Base-by-base conservation (phyloP, 768 basidiomycete species). In the Leucosporidium creatinivorum region DNA sequence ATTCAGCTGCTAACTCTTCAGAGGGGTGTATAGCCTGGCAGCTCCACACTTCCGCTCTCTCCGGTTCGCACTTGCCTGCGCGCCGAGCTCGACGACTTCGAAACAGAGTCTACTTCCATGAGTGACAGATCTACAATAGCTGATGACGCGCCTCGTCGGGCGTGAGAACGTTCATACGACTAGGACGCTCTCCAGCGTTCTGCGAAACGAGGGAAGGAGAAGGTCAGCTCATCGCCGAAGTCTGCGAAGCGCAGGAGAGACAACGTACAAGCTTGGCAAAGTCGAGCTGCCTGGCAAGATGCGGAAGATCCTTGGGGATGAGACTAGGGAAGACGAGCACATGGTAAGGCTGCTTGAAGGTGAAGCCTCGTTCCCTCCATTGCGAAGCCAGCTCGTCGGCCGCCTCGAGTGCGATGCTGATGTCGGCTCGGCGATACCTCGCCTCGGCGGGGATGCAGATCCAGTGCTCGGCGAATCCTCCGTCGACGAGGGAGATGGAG, bases 401-500 rank as follows among this genome's bases (percentile, higher is more conserved):
- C 17, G 63, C 63, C 28, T 58, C 64, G 49, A 71, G 31, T 26
- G 66, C 70, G 8, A 30, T 5, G 21, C 30, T 12, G 25, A 71
- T 31, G 26, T 59, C 58, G 5, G n/a, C 44, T 39, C 49, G 58
- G 47, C 63, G 25, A 1, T 6, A 31, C 17, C 10, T 30, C 5
- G 36, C 50, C 13, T 1, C 1, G 15, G 33, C 51, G 1, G 67
- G 66, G 3, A 65, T 63, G 23, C 67, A 1, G 44, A 71, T 39
- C 57, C 57, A 68, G 47, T 30, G 25, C 58, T 71, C 70, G 44
- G 62, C 51, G 23, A 26, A 60, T 0, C 58, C 67, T 48, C 62
- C 67, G 55, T 72, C 71, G 33, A 69, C 13, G 39, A 72, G 12
- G n/a, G 55, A 39, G 49, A 69, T 62, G 13, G 66, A 62, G 3